Conservation (phyloP, 352 stramenopile species). For the Globisporangium emineosum region DNA sequence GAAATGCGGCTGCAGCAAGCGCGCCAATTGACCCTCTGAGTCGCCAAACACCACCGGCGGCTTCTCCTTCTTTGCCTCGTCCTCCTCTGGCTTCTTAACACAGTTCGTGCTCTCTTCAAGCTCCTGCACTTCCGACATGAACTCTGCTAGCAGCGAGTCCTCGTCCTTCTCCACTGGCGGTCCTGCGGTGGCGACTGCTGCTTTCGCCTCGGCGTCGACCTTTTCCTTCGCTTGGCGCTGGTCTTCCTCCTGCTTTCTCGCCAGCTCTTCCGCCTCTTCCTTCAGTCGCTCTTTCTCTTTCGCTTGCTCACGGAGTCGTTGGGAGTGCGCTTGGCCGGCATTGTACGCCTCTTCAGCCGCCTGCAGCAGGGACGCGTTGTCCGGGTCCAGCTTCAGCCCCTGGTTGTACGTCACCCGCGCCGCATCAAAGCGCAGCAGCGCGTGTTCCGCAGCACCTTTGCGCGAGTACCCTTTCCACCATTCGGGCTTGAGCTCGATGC, state of each 20-base stretch:
- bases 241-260: conserved; percentile 18
- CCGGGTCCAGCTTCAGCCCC: conserved; percentile 60
- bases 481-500: conserved; percentile 69
- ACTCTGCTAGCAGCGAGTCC: conserved; percentile 65
- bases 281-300: conserved; percentile 39
- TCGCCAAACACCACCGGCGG: conserved; percentile 66
- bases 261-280: conserved; percentile 36
- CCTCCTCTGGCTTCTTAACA: conserved; percentile 58
- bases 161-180: conserved; percentile 31
- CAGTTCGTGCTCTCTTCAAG: conserved; percentile 75
- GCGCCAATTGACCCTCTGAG: conserved; percentile 54
- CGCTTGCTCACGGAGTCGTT: conserved; percentile 47
- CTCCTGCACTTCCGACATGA: conserved; percentile 86
- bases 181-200: neutral
- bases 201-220: conserved; percentile 23
- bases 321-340: conserved; percentile 66
- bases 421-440: conserved; percentile 68
- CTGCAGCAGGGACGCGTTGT: conserved; percentile 65
- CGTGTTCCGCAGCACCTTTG: conserved; percentile 78
- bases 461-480: conserved; percentile 89
- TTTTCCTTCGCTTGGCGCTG: conserved; percentile 18
- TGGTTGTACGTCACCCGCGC: conserved; percentile 69
- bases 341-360: conserved; percentile 69
- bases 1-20: conserved; percentile 69
- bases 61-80: conserved; percentile 40